Evolutionary conservation across 139 green algal genomes (phyloP).

Genomic region (Chlorella sp.): DNA sequence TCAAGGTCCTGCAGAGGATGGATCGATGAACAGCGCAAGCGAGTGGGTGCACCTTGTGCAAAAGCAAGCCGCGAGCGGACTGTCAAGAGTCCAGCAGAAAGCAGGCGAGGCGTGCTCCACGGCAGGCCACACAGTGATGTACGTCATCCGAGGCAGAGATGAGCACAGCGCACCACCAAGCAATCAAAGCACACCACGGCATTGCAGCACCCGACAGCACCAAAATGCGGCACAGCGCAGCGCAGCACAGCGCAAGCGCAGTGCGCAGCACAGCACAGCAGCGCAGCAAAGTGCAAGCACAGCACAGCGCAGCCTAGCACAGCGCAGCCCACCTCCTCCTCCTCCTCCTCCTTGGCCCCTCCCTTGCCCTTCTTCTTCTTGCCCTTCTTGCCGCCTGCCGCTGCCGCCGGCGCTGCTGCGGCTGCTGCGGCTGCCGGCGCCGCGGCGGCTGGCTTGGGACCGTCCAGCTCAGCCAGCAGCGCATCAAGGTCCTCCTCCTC

Average conservation of each 20-base stretch:
- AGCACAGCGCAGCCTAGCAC: background rate
- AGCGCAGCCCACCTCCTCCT: slow-evolving; percentile 26
- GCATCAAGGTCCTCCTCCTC: slow-evolving; percentile 75
- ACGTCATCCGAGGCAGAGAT: too few relatives aligned
- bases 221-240: background rate
- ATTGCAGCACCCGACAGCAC: too few relatives aligned
- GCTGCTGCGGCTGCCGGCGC: slow-evolving; percentile 2
- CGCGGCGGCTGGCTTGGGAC: slow-evolving; percentile 29
- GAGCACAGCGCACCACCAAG: background rate
- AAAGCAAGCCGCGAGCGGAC: too few relatives aligned
- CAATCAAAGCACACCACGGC: too few relatives aligned
- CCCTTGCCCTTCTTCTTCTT: slow-evolving; percentile 67
- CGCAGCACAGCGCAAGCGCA: background rate
- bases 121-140: too few relatives aligned
- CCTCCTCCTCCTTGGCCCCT: slow-evolving; percentile 48
- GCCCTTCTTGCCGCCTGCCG: slow-evolving; percentile 43
- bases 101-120: too few relatives aligned
- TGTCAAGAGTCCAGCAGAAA: too few relatives aligned
- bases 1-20: slow-evolving; percentile 63
- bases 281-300: too few relatives aligned
- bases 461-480: slow-evolving; percentile 78
- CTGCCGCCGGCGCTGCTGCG: background rate
- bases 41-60: too few relatives aligned
- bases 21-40: too few relatives aligned
- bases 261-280: background rate